Evolutionary conservation across 2,329 filamentous ascomycete species (phyloP).

Genomic region (Cladosporium cucumerinum): DNA sequence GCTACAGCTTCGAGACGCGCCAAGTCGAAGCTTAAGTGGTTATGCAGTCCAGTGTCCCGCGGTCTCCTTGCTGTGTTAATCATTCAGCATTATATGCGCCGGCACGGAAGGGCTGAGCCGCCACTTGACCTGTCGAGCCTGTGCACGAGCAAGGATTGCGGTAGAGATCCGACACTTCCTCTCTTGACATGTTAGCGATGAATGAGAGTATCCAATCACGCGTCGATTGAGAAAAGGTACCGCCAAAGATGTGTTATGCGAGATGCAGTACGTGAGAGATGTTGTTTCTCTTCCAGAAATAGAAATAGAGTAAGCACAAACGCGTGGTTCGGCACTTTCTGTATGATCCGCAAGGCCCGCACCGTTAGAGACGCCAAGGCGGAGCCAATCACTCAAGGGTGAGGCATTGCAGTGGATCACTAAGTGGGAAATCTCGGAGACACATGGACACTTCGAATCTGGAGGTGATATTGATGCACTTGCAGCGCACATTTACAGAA

Average conservation of each 20-base stretch:
- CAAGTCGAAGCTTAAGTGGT: background rate
- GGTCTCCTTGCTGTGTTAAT: background rate
- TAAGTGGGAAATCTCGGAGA: background rate
- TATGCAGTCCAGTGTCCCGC: background rate
- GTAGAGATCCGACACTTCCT: background rate
- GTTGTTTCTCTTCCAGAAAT: background rate
- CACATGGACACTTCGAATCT: background rate
- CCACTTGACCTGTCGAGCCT: background rate
- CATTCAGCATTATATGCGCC: background rate
- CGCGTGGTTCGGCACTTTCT: background rate
- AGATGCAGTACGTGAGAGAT: background rate
- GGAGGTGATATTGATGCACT: background rate
- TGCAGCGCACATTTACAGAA: background rate
- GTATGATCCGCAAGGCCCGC: constrained; percentile 5
- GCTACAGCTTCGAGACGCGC: background rate
- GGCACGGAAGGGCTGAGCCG: background rate
- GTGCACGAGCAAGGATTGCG: background rate
- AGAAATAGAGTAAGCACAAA: background rate
- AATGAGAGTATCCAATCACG: background rate
- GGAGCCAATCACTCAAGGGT: background rate
- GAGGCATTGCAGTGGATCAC: background rate
- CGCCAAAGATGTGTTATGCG: background rate
- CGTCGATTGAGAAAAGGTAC: no score
- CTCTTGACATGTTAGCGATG: background rate
- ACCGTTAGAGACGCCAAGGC: background rate